Evolutionary conservation across 208 protist genomes (phyloP).

Genomic region (Porcisia hertigi): DNA sequence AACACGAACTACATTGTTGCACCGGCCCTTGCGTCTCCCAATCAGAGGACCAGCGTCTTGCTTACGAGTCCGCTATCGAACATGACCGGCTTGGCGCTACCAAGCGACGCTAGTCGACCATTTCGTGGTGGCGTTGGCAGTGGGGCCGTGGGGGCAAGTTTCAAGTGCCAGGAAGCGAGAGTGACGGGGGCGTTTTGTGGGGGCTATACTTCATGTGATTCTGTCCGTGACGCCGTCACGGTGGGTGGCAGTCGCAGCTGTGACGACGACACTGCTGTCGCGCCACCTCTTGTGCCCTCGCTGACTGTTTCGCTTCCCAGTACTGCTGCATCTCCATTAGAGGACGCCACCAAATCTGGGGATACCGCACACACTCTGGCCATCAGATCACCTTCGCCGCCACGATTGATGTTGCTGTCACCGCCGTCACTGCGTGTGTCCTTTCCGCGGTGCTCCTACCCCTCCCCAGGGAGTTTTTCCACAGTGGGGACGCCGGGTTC

Average conservation of each 20-base stretch:
- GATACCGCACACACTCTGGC: not conserved
- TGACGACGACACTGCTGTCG: not conserved
- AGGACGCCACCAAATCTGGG: not conserved
- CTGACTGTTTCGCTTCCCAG: not conserved
- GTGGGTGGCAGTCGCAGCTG: not conserved
- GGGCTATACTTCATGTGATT: not conserved
- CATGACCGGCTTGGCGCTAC: not conserved
- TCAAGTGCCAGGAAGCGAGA: not conserved
- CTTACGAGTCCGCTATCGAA: not conserved
- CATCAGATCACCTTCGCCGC: not conserved
- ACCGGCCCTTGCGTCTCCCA: constrained; percentile 5
- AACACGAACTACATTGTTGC: constrained; percentile 5
- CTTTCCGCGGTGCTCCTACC: constrained; percentile 26
- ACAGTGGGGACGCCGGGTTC: not conserved
- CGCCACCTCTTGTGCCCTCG: not conserved
- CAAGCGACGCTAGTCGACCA: not conserved
- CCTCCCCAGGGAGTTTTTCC: not conserved
- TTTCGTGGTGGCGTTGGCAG: not conserved
- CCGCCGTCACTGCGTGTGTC: constrained; percentile 26
- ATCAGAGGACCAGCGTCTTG: not conserved
- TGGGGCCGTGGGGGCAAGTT: not conserved
- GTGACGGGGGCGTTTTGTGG: not conserved
- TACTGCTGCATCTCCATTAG: not conserved
- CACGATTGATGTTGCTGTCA: constrained; percentile 4
- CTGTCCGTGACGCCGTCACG: not conserved